phyloP scores from a whole-genome alignment of 176 grass and related monocot species.

The Ananas comosus region DNA sequence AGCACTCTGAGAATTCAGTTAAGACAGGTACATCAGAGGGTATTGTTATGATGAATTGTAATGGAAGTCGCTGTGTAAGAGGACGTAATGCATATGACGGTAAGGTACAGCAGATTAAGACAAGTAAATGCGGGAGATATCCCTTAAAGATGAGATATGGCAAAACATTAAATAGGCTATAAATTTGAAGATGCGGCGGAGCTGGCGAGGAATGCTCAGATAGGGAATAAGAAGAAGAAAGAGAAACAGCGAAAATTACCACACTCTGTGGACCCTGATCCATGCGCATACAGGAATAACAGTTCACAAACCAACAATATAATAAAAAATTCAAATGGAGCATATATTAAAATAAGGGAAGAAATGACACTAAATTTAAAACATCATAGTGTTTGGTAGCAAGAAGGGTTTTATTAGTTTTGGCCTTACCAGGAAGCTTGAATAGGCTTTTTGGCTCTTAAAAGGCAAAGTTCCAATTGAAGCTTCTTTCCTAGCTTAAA shows the following conservation, averaged over 20 bases:
- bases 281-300: neutral
- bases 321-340: neutral
- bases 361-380: too few species aligned
- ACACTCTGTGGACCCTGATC: neutral
- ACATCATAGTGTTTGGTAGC: too few species aligned
- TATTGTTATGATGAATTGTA: too few species aligned
- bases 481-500: too few species aligned
- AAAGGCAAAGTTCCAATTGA: too few species aligned
- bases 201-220: neutral
- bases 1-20: constrained; percentile 47
- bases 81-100: too few species aligned
- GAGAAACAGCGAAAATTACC: neutral
- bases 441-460: too few species aligned
- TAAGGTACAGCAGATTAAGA: too few species aligned
- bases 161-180: neutral
- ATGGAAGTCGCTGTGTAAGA: too few species aligned
- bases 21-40: neutral
- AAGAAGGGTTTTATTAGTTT: too few species aligned
- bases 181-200: neutral
- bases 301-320: neutral
- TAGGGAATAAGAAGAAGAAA: neutral
- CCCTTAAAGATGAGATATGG: neutral
- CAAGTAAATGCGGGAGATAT: neutral
- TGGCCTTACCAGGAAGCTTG: too few species aligned
- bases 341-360: too few species aligned